Evolutionary conservation across 805 yeast species (phyloP).

Genomic region (Citeromyces matritensis): DNA sequence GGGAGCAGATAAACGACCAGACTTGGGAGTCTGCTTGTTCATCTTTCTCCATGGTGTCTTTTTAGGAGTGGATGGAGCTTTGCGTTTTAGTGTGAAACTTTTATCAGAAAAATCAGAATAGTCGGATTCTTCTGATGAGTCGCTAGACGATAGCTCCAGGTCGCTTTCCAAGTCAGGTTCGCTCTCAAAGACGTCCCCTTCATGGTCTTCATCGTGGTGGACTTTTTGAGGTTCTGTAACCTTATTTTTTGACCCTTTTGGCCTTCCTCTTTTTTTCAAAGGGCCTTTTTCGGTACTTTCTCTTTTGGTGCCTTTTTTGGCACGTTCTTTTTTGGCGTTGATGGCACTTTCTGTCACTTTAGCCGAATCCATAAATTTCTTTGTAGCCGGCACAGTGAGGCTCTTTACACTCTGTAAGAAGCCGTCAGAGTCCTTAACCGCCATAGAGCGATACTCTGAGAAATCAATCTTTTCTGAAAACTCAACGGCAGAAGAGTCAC

Average conservation of each 20-base stretch:
- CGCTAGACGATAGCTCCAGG: too few relatives aligned
- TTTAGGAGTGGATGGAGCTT: neutral
- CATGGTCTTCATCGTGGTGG: neutral
- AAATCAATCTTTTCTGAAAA: slow-evolving; percentile 23
- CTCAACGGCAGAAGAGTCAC: slow-evolving; percentile 17
- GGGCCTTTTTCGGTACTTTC: too few relatives aligned
- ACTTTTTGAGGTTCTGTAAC: too few relatives aligned
- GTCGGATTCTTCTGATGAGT: too few relatives aligned
- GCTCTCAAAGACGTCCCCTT: neutral
- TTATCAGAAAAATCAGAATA: slow-evolving; percentile 4
- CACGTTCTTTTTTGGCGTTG: too few relatives aligned
- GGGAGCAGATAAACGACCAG: too few relatives aligned
- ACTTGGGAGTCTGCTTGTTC: slow-evolving; percentile 1
- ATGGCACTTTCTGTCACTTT: slow-evolving; percentile 3
- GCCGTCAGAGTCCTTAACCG: slow-evolving; percentile 12
- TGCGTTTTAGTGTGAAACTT: slow-evolving; percentile 3
- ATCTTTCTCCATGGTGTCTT: slow-evolving; percentile 1
- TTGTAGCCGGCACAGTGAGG: slow-evolving; percentile 13
- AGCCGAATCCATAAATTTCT: slow-evolving; percentile 5
- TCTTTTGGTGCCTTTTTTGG: too few relatives aligned
- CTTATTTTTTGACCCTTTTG: slow-evolving; percentile 3
- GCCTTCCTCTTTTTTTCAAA: slow-evolving; percentile 3
- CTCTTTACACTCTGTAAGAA: slow-evolving; percentile 16
- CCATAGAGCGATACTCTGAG: slow-evolving; percentile 13
- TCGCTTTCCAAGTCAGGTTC: too few relatives aligned